Evolutionary conservation across 345 rosid genomes (phyloP).

Genomic region (Sonneratia alba): DNA sequence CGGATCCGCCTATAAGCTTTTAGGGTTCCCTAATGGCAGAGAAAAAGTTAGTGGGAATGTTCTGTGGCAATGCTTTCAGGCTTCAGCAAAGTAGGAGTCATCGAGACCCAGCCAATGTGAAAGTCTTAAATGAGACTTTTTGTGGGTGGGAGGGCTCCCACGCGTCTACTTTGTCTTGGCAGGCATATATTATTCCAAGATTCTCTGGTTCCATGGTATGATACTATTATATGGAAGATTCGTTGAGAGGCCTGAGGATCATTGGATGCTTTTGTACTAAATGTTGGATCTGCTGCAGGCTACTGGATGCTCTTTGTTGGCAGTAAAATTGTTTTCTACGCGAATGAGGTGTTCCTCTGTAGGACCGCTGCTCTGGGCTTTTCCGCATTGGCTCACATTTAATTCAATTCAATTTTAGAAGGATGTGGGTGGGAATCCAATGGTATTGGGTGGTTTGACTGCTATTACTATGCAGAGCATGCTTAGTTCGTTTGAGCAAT

Average conservation of each 20-base stretch:
- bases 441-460: background rate
- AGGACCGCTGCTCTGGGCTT: conserved; percentile 2
- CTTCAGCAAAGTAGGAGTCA: conserved; percentile 8
- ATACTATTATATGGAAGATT: background rate
- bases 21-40: background rate
- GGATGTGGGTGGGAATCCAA: background rate
- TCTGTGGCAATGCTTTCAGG: conserved; percentile 1
- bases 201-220: background rate
- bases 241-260: background rate
- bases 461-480: background rate
- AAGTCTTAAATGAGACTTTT: background rate
- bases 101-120: background rate
- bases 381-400: background rate
- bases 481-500: background rate
- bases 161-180: conserved; percentile 1
- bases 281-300: conserved; percentile 1
- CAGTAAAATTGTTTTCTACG: background rate
- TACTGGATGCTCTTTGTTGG: conserved; percentile 4
- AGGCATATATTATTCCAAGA: background rate
- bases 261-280: conserved; percentile 1
- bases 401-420: background rate
- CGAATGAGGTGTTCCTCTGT: conserved; percentile 1
- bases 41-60: background rate
- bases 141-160: background rate
- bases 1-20: background rate